Conservation (phyloP, 305 asterid species). For the Fraxinus greggii region DNA sequence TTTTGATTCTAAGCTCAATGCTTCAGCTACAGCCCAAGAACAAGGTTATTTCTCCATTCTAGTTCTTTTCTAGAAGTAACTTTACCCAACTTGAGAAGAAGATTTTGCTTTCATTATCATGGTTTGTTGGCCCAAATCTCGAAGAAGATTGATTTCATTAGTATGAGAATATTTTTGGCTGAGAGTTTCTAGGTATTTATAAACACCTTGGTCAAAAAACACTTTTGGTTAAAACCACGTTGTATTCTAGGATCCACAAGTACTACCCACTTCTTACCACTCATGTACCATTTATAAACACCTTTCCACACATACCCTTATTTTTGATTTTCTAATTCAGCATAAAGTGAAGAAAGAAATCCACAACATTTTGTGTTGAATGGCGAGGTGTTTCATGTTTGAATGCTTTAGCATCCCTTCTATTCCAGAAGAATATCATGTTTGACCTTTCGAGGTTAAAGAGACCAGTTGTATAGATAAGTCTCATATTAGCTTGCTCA, state of each 20-base stretch:
- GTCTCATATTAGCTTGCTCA: background rate
- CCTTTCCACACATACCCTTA: background rate
- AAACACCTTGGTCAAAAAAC: background rate
- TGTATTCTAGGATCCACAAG: background rate
- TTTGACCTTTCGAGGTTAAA: background rate
- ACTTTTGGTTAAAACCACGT: background rate
- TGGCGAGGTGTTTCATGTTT: background rate
- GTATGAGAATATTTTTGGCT: background rate
- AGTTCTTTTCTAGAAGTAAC: background rate
- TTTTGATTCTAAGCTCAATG: constrained; percentile 56
- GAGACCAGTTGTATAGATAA: background rate
- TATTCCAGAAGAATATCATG: background rate
- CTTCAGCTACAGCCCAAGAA: constrained; percentile 50
- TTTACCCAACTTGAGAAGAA: background rate
- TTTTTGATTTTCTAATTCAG: background rate
- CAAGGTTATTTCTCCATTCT: constrained; percentile 51
- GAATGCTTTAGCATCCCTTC: background rate
- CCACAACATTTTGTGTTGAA: background rate
- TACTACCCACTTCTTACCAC: background rate
- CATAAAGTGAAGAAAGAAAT: background rate
- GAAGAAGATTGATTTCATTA: background rate
- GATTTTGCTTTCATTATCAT: background rate
- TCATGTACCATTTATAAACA: background rate
- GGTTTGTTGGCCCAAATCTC: background rate
- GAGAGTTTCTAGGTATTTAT: background rate